These are phyloP conservation scores for Cytospora mali DNA, from an alignment of 2,329 filamentous ascomycete species.

Conservation along the genomic window DNA sequence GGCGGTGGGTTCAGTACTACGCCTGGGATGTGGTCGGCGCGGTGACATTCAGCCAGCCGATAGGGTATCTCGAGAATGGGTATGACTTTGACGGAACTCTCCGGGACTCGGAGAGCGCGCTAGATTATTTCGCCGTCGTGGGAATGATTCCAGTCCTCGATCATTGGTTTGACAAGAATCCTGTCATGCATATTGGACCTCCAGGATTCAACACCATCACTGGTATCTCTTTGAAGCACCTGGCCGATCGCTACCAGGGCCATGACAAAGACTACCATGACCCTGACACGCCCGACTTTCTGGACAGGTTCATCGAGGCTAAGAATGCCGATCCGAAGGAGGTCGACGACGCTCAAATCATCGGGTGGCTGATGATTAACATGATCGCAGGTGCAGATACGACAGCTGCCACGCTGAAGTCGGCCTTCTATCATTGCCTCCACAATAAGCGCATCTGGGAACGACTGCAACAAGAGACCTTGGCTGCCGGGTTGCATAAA, in stretches of 20 bases:
- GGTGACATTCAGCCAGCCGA: slow-evolving; percentile 43
- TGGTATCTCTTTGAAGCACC: slow-evolving; percentile 35
- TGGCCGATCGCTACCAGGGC: slow-evolving; percentile 36
- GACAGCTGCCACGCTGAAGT: slow-evolving; percentile 39
- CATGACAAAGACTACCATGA: slow-evolving; percentile 35
- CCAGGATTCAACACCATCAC: slow-evolving; percentile 37
- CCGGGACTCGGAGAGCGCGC: slow-evolving; percentile 32
- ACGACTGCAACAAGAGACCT: slow-evolving; percentile 40
- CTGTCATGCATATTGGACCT: slow-evolving; percentile 39
- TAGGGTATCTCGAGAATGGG: slow-evolving; percentile 45
- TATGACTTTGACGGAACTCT: slow-evolving; percentile 44
- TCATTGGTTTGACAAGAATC: slow-evolving; percentile 44
- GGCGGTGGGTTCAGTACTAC: slow-evolving; percentile 14
- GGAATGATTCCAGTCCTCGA: slow-evolving; percentile 40
- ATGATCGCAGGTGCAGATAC: slow-evolving; percentile 44
- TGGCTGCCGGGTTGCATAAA: slow-evolving; percentile 34
- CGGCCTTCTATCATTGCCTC: slow-evolving; percentile 43
- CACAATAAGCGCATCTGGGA: slow-evolving; percentile 36
- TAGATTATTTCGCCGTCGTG: slow-evolving; percentile 37
- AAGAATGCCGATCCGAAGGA: slow-evolving; percentile 31
- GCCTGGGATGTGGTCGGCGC: slow-evolving; percentile 47
- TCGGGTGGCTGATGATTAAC: slow-evolving; percentile 40
- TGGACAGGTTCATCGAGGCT: slow-evolving; percentile 46
- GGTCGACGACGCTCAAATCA: slow-evolving; percentile 41
- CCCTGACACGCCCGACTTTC: slow-evolving; percentile 38